phyloP scores from a whole-genome alignment of 306 rosid species.

The Malus domestica region ASM211411v1 NC_041792.1:21387407-21387906 shows the following conservation, averaged over 20 bases:
- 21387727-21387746: constrained; percentile 50
- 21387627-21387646: constrained; percentile 93
- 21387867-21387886: neutral
- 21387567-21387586: neutral
- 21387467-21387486: neutral
- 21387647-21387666: constrained; percentile 74
- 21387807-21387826: neutral
- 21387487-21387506: neutral
- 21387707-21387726: constrained; percentile 94
- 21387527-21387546: neutral
- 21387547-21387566: neutral
- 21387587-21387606: constrained; percentile 51
- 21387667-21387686: constrained; percentile 42
- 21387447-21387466: neutral
- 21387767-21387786: neutral
- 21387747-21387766: constrained; percentile 10
- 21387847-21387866: neutral
- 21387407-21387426: neutral
- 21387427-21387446: too few species aligned
- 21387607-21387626: constrained; percentile 97
- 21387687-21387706: constrained; percentile 87
- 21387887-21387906: neutral
- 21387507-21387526: neutral
- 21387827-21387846: neutral
- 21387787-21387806: neutral